phyloP scores from a whole-genome alignment of 169 alveolate genomes.

The Eimeria acervulina region DNA sequence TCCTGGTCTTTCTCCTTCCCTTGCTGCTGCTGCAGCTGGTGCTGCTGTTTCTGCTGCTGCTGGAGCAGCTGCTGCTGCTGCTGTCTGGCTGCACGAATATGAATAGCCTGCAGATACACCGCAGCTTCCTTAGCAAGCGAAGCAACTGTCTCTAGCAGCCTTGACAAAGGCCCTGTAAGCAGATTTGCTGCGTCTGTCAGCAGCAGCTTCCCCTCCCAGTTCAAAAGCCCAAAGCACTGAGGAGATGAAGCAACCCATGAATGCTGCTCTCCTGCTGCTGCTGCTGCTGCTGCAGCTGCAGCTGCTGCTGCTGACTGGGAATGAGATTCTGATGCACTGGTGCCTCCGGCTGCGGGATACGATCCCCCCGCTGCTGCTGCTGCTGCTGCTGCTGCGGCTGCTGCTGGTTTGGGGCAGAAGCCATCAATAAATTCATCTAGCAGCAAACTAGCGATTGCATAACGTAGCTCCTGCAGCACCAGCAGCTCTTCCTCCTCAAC shows the following conservation, averaged over 20 bases:
- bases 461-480: constrained; percentile 77
- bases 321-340: too few species aligned
- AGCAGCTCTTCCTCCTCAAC: constrained; percentile 58
- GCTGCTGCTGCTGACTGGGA: too few species aligned
- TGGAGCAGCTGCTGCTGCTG: neutral
- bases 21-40: neutral
- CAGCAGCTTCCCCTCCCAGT: constrained; percentile 74
- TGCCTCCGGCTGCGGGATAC: too few species aligned
- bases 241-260: constrained; percentile 55
- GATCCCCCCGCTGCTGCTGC: neutral
- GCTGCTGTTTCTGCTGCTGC: constrained; percentile 2
- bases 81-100: neutral
- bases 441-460: constrained; percentile 53
- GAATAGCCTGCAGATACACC: constrained; percentile 19
- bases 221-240: constrained; percentile 28
- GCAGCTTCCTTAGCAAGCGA: constrained; percentile 53
- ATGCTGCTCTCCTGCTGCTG: neutral
- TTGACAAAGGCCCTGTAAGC: constrained; percentile 45
- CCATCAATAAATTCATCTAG: constrained; percentile 66
- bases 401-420: neutral
- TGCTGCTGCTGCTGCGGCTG: constrained; percentile 21
- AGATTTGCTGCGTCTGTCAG: constrained; percentile 1
- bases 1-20: neutral
- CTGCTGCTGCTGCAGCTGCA: too few species aligned
- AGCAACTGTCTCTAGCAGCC: constrained; percentile 40